Conservation (phyloP, 2,329 filamentous ascomycete genomes). For the Xylariomycetidae sp. region DNA sequence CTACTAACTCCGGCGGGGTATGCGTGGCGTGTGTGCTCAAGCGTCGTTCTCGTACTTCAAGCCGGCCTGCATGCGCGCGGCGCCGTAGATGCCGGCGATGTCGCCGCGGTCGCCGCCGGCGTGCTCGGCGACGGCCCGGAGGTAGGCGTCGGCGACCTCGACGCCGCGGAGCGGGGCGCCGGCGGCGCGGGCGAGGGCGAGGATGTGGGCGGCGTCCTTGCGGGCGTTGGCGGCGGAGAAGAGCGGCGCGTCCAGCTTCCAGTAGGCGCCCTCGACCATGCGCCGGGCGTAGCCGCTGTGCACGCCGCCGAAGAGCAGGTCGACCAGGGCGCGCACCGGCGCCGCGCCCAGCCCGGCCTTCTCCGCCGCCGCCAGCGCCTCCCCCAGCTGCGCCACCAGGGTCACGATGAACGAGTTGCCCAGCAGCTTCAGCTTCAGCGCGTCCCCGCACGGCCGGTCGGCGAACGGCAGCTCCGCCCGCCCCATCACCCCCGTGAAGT, state of each 20-base stretch:
- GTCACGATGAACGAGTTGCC: conserved; percentile 83
- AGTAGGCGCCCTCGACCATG: conserved; percentile 72
- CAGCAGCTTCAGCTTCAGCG: conserved; percentile 70
- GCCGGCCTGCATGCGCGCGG: conserved; percentile 66
- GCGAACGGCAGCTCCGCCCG: conserved; percentile 46
- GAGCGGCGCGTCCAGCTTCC: conserved; percentile 68
- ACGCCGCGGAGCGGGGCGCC: conserved; percentile 57
- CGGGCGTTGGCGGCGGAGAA: conserved; percentile 77
- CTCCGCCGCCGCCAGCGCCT: conserved; percentile 74
- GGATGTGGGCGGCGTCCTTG: conserved; percentile 75
- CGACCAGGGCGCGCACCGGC: conserved; percentile 65
- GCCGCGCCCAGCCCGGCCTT: conserved; percentile 69
- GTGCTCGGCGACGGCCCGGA: conserved; percentile 63
- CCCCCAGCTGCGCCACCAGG: conserved; percentile 73
- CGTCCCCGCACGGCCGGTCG: conserved; percentile 36
- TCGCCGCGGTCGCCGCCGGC: conserved; percentile 63
- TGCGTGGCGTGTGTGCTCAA: conserved; percentile 7
- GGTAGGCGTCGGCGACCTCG: conserved; percentile 62
- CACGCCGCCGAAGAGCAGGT: conserved; percentile 67
- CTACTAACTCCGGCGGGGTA: too few species aligned
- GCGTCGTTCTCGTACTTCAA: conserved; percentile 64
- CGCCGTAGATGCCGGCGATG: conserved; percentile 77
- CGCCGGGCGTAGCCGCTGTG: conserved; percentile 69
- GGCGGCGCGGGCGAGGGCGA: conserved; percentile 54
- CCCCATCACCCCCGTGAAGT: conserved; percentile 60